phyloP scores from a whole-genome alignment of 148 eudicot genomes.

The Rhododendron ovatum region DNA sequence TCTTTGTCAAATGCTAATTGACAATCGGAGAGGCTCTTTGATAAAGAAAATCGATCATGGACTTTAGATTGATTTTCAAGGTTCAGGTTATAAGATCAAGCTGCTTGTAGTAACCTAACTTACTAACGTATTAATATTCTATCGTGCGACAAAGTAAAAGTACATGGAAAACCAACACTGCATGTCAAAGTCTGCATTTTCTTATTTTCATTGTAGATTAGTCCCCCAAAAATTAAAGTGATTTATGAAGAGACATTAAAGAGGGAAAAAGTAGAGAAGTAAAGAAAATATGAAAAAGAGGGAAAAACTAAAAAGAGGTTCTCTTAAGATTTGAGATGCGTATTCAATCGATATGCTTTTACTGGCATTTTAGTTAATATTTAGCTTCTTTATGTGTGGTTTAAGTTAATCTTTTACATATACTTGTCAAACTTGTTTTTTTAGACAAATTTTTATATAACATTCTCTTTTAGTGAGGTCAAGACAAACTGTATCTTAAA shows the following conservation, averaged over 20 bases:
- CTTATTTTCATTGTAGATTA: background rate
- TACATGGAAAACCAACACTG: background rate
- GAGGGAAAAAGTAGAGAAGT: background rate
- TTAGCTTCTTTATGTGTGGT: background rate
- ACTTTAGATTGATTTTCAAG: background rate
- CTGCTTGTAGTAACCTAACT: no score
- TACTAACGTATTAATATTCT: background rate
- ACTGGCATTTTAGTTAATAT: background rate
- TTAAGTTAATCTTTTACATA: background rate
- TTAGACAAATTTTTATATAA: no score
- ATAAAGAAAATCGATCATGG: background rate
- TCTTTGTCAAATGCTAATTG: background rate
- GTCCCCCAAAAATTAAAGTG: background rate
- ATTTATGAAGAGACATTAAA: background rate
- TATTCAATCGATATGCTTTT: background rate
- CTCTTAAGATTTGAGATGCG: background rate
- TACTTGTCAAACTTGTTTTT: no score
- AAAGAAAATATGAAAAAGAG: background rate
- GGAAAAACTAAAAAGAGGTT: background rate
- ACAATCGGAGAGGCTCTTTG: background rate
- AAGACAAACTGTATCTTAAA: background rate
- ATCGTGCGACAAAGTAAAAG: background rate
- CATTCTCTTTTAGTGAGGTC: background rate
- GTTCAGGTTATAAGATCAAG: no score
- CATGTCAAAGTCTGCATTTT: background rate